Conservation (phyloP, 768 basidiomycete species). For the Coprinopsis sp. region DNA sequence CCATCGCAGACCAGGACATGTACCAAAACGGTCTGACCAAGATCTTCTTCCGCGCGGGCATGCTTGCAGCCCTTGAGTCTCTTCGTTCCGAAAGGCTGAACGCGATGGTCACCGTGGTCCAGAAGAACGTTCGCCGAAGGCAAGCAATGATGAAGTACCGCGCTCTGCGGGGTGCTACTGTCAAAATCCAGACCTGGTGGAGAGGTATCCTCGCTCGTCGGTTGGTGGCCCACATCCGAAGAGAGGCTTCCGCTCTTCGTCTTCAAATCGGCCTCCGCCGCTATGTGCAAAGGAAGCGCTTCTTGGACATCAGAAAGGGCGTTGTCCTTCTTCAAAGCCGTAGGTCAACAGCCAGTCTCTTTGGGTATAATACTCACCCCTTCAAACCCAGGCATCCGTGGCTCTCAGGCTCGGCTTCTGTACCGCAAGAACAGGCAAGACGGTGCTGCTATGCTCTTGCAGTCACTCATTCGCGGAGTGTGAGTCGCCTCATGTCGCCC, state of each 20-base stretch:
- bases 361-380: too few species aligned
- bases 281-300: constrained; percentile 69
- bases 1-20: constrained; percentile 91
- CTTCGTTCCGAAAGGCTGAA: constrained; percentile 86
- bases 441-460: constrained; percentile 67
- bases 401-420: constrained; percentile 58
- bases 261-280: constrained; percentile 72
- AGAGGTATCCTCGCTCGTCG: constrained; percentile 76
- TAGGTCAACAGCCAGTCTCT: constrained; percentile 38
- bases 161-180: constrained; percentile 62
- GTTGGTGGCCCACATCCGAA: constrained; percentile 65
- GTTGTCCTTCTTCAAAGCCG: constrained; percentile 80
- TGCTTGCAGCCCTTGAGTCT: constrained; percentile 93
- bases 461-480: constrained; percentile 86
- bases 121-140: constrained; percentile 92
- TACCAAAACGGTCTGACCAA: constrained; percentile 96
- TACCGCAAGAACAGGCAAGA: constrained; percentile 52
- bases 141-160: constrained; percentile 82
- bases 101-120: constrained; percentile 88
- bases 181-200: constrained; percentile 94
- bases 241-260: constrained; percentile 68
- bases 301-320: constrained; percentile 55
- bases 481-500: constrained; percentile 36
- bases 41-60: constrained; percentile 98
- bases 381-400: constrained; percentile 76